A percentile compares a stretch with the other conserved stretches of the same genome.
Evolutionary conservation across 139 green algal genomes (phyloP).

Genomic region (Closterium sp.): DNA sequence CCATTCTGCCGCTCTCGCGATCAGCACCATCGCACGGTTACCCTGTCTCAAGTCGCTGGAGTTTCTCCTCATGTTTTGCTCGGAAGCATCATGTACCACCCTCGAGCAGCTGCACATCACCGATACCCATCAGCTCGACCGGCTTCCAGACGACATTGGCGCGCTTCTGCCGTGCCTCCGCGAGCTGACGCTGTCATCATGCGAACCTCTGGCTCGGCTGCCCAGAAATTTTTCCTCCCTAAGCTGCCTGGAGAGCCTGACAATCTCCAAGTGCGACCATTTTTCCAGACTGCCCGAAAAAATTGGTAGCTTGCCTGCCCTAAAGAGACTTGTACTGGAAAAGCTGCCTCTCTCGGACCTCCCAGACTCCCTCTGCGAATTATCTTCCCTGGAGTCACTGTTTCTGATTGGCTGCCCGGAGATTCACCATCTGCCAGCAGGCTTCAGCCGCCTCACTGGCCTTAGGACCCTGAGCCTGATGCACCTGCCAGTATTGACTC

Average conservation of each 20-base stretch:
- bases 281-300: background rate
- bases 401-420: background rate
- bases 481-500: background rate
- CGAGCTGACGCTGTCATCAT: too few species aligned
- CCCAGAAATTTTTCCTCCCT: too few species aligned
- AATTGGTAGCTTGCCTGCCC: background rate
- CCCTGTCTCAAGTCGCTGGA: background rate
- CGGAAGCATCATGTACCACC: background rate
- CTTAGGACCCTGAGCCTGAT: background rate
- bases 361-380: background rate
- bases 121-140: background rate
- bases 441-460: too few species aligned
- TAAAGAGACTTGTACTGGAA: background rate
- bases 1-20: too few species aligned
- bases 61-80: background rate
- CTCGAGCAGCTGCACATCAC: background rate
- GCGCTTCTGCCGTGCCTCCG: background rate
- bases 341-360: background rate
- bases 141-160: background rate
- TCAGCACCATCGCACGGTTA: background rate
- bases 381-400: background rate
- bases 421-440: background rate
- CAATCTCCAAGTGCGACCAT: background rate
- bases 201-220: too few species aligned
- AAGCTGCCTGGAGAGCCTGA: background rate